Conservation (phyloP, 163 green algal species). For the Volvox carteri region DNA sequence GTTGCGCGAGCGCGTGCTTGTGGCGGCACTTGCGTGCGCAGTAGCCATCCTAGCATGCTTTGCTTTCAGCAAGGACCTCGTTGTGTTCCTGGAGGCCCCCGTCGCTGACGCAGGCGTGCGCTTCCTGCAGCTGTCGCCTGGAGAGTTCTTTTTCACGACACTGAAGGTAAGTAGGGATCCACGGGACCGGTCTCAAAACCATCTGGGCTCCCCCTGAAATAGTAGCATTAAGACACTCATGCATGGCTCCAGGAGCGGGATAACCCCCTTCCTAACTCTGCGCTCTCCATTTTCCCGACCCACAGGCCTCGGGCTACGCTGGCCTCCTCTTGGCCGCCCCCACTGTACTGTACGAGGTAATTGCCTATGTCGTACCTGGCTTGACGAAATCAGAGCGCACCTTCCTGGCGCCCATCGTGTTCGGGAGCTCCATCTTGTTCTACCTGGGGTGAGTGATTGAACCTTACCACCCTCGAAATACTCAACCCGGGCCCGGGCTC, state of each 20-base stretch:
- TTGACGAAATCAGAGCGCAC: conserved; percentile 90
- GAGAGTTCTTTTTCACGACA: conserved; percentile 99
- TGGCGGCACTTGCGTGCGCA: conserved; percentile 76
- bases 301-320: conserved; percentile 95
- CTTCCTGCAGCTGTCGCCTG: conserved; percentile 96
- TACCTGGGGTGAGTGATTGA: conserved; percentile 86
- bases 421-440: conserved; percentile 98
- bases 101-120: conserved; percentile 92
- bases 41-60: conserved; percentile 91
- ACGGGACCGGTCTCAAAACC: too few species aligned
- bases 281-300: too few species aligned
- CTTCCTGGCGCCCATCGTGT: conserved; percentile 95
- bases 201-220: too few species aligned
- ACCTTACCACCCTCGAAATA: too few species aligned
- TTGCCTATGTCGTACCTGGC: conserved; percentile 95
- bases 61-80: conserved; percentile 93
- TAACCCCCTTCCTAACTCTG: too few species aligned
- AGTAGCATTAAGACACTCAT: too few species aligned
- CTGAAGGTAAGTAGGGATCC: conserved; percentile 81
- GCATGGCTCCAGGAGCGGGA: too few species aligned
- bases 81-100: conserved; percentile 96
- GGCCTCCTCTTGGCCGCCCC: conserved; percentile 93
- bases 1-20: conserved; percentile 90
- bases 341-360: conserved; percentile 97
- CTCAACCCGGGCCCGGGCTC: too few species aligned